Conservation (phyloP, 441 rosid genomes). For the Syzygium syzygioides region DNA sequence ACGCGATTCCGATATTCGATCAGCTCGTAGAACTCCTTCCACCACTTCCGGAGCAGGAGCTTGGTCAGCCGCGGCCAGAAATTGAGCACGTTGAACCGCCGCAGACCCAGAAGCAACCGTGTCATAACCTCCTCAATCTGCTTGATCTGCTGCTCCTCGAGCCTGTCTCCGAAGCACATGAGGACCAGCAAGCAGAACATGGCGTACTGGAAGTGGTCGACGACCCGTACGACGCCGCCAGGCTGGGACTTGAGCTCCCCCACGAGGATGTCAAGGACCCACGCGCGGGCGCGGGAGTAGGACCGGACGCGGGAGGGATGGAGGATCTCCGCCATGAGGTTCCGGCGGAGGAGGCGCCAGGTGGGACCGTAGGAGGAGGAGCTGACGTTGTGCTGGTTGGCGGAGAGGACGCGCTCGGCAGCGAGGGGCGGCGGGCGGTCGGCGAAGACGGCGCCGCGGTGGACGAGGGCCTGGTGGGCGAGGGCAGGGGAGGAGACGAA, state of each 20-base stretch:
- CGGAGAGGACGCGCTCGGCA: background rate
- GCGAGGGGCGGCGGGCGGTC: background rate
- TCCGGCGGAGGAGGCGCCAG: background rate
- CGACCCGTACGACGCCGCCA: background rate
- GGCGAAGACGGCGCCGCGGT: background rate
- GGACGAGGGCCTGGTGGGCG: background rate
- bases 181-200: background rate
- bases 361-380: background rate
- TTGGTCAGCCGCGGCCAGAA: background rate
- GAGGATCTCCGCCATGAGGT: background rate
- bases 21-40: background rate
- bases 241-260: background rate
- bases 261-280: background rate
- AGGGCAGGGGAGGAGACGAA: background rate
- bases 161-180: background rate
- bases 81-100: background rate
- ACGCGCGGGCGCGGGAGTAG: background rate
- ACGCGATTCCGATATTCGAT: background rate
- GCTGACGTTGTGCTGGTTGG: background rate
- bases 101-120: accelerated
- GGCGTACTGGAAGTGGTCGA: background rate
- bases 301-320: background rate
- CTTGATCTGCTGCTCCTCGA: background rate
- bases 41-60: background rate
- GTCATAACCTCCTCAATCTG: background rate